These are phyloP conservation scores for Botrytis pseudocinerea DNA, from an alignment of 2,329 filamentous ascomycete species.

Conservation along the genomic window DNA sequence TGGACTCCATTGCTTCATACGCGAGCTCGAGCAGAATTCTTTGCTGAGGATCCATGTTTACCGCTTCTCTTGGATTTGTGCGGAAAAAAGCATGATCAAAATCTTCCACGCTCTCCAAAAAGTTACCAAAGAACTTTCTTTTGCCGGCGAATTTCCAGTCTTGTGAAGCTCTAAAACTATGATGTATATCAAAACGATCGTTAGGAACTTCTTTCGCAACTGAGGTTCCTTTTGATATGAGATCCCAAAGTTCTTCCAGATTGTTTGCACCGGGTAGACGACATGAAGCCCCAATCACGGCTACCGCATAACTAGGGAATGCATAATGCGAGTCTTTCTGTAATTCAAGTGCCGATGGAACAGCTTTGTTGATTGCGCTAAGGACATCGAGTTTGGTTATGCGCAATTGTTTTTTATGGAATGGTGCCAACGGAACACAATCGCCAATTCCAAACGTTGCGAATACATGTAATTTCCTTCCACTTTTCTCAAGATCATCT, in stretches of 20 bases:
- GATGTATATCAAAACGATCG: constrained; percentile 25
- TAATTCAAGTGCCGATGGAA: not conserved
- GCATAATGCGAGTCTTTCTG: not conserved
- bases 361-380: not conserved
- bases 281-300: constrained; percentile 53
- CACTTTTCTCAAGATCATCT: constrained; percentile 8
- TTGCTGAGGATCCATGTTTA: constrained; percentile 28
- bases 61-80: constrained; percentile 17
- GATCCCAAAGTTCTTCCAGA: constrained; percentile 69
- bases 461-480: not conserved
- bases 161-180: constrained; percentile 23
- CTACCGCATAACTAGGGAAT: constrained; percentile 42
- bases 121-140: constrained; percentile 23
- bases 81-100: constrained; percentile 30
- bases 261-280: constrained; percentile 53
- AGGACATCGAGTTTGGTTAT: not conserved
- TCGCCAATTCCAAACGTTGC: constrained; percentile 11
- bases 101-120: constrained; percentile 19
- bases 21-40: not conserved
- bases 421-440: constrained; percentile 10
- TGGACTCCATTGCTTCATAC: constrained; percentile 26
- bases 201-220: constrained; percentile 36
- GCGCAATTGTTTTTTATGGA: not conserved
- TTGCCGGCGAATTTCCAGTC: not conserved
- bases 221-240: constrained; percentile 63